Percentiles rank a stretch among this genome's conserved stretches.
These are phyloP conservation scores for Verticillium albo-atrum DNA, from an alignment of 2,329 filamentous ascomycete species.

Conservation along the genomic window DNA sequence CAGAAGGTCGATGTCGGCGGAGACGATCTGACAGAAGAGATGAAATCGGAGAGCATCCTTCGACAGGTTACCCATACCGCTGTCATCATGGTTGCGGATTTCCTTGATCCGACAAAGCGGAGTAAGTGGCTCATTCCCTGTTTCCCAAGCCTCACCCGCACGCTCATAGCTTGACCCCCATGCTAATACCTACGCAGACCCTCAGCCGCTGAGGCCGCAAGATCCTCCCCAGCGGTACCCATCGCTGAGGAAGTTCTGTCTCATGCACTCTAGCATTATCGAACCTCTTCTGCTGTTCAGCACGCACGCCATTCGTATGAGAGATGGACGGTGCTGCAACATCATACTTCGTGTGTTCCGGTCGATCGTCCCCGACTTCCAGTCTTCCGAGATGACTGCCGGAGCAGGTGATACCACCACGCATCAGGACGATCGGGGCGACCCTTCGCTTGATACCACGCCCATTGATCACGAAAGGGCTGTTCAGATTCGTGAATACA, in stretches of 20 bases:
- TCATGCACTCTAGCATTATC: slow-evolving; percentile 72
- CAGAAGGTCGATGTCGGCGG: slow-evolving; percentile 60
- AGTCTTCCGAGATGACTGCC: slow-evolving; percentile 19
- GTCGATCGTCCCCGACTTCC: slow-evolving; percentile 77
- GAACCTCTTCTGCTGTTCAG: slow-evolving; percentile 90
- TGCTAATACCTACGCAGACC: slow-evolving; percentile 18
- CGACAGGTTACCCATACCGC: slow-evolving; percentile 89
- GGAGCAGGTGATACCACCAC: slow-evolving; percentile 15
- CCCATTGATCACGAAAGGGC: slow-evolving; percentile 51
- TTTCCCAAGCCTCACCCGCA: neutral
- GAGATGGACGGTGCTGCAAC: slow-evolving; percentile 82
- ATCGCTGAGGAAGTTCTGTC: slow-evolving; percentile 75
- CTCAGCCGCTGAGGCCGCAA: slow-evolving; percentile 21
- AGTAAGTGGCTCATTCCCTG: slow-evolving; percentile 39
- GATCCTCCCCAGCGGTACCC: slow-evolving; percentile 36
- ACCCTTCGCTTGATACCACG: slow-evolving; percentile 28
- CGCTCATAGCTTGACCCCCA: neutral
- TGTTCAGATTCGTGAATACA: slow-evolving; percentile 77
- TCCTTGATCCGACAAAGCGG: slow-evolving; percentile 70
- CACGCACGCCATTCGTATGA: slow-evolving; percentile 83
- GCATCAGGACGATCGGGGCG: slow-evolving; percentile 3
- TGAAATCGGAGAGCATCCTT: slow-evolving; percentile 96
- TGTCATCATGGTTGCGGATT: slow-evolving; percentile 84
- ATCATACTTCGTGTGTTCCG: slow-evolving; percentile 84
- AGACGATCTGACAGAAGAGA: slow-evolving; percentile 86